Percentiles rank a stretch among this genome's conserved stretches.
phyloP scores from a whole-genome alignment of 192 early-diverging fungal genomes.

The Entomortierella lignicola region DNA sequence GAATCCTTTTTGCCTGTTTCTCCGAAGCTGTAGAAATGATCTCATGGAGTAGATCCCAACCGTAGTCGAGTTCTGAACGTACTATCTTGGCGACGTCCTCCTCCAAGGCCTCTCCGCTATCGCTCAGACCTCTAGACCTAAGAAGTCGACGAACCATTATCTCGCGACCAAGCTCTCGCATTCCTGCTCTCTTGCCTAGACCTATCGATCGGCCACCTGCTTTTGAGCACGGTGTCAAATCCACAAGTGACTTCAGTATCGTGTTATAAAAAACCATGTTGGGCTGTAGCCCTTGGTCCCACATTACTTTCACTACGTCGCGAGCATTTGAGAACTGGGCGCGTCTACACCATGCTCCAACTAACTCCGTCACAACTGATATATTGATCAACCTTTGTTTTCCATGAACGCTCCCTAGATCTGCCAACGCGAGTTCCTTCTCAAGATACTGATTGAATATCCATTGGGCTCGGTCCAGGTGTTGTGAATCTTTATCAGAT shows the following conservation, averaged over 20 bases:
- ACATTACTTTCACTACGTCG: slow-evolving; percentile 17
- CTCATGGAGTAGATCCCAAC: slow-evolving; percentile 32
- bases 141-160: slow-evolving; percentile 39
- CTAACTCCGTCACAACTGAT: slow-evolving; percentile 17
- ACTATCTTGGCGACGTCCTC: neutral
- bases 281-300: slow-evolving; percentile 13
- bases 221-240: slow-evolving; percentile 21
- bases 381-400: slow-evolving; percentile 2
- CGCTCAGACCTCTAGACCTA: slow-evolving; percentile 2
- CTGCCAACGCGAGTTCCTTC: neutral
- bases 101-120: neutral
- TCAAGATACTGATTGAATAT: slow-evolving; percentile 36
- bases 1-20: neutral
- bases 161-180: slow-evolving; percentile 39
- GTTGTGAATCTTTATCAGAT: slow-evolving; percentile 5
- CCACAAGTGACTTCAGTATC: slow-evolving; percentile 30
- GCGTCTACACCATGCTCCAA: slow-evolving; percentile 30
- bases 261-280: slow-evolving; percentile 54
- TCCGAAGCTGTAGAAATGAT: slow-evolving; percentile 6
- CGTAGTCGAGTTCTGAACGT: slow-evolving; percentile 20
- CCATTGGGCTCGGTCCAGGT: slow-evolving; percentile 31
- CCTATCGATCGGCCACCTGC: slow-evolving; percentile 18
- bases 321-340: slow-evolving; percentile 22
- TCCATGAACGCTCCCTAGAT: no score
- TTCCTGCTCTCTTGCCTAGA: slow-evolving; percentile 5